Base-by-base conservation (phyloP, 2,329 filamentous ascomycete genomes). In the Cadophora sp. region DNA sequence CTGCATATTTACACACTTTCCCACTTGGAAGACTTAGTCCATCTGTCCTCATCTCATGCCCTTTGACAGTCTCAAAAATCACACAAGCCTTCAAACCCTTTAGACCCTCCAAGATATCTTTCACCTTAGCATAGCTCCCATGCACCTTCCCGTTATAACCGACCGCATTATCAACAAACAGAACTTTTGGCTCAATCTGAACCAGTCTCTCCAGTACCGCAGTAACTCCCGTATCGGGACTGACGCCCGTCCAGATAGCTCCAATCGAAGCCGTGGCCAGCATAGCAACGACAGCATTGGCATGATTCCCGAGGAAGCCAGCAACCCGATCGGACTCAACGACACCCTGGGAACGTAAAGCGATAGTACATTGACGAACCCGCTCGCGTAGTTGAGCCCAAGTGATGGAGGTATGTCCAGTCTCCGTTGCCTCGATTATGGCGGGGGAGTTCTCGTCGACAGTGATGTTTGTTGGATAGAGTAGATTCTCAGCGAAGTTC, bases 401-500 rank as follows among this genome's bases (percentile, higher is more conserved):
- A 27, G 91, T 91, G 31, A 92, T 83, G 1, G 83, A 85, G 65
- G 80, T 77, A 61, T 80, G 78, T 2, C 87, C 88, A 19, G 83
- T 79, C 81, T 98, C 95, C 12, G 93, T 97, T 4, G 88, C 90
- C 29, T 91, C 92, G 74, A 97, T 91, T 56, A 97, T 85, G 22
- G 94, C 94, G 7, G 87, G 80, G 4, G 86, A 83, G 56, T 88
- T 80, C 62, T 90, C 86, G 71, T 91, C 81, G 7, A 89, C 79
- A 16, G 81, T 75, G 26, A 80, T 80, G 46, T 86, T 82, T 61
- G 83, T 84, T 3, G 95, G 95, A 78, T 91, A 97, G 3, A 99
- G 88, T 64, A 98, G 84, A 79, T 99, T 99, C 81, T 98, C 93
- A 29, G 95, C 94, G 78, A 97, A 98, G 80, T 98, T 99, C 72